Evolutionary conservation across 805 yeast species (phyloP).

Genomic region (Wickerhamiella azyma): DNA sequence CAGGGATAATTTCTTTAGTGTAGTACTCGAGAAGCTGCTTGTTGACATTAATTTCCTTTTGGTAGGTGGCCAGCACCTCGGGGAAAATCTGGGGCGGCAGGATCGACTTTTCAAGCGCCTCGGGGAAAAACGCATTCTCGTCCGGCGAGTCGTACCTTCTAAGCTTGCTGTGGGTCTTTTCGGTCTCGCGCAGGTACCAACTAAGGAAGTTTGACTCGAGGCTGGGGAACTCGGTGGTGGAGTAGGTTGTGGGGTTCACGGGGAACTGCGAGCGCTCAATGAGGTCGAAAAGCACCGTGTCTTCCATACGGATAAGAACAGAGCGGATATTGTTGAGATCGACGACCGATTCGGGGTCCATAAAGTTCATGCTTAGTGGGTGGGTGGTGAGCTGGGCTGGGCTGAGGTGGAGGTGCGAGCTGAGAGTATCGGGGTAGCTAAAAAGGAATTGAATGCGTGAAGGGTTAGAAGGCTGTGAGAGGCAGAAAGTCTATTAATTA

Average conservation of each 20-base stretch:
- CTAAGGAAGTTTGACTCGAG: conserved; percentile 76
- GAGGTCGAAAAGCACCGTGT: conserved; percentile 80
- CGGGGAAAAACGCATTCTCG: conserved; percentile 79
- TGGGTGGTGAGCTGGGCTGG: too few species aligned
- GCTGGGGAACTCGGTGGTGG: conserved; percentile 42
- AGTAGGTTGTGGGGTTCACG: conserved; percentile 62
- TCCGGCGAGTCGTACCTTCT: conserved; percentile 92
- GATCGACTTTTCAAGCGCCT: conserved; percentile 34
- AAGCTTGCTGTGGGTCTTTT: conserved; percentile 60
- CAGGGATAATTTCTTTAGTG: conserved; percentile 60
- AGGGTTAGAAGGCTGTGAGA: too few species aligned
- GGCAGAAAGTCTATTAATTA: too few species aligned
- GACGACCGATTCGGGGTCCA: conserved; percentile 68
- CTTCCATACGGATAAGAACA: conserved; percentile 86
- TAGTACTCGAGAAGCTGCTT: conserved; percentile 52
- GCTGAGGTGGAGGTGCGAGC: too few species aligned
- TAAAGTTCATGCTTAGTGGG: conserved; percentile 64
- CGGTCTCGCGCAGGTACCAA: conserved; percentile 68
- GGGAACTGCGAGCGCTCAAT: conserved; percentile 88
- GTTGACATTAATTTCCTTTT: conserved; percentile 66
- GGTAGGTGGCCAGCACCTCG: conserved; percentile 56
- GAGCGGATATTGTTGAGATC: conserved; percentile 71
- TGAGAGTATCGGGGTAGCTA: too few species aligned
- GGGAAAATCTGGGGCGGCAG: conserved; percentile 75
- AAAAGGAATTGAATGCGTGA: too few species aligned